These are phyloP conservation scores for Forsythia viridissima DNA, from an alignment of 257 asterid species.

Conservation along the genomic window DNA sequence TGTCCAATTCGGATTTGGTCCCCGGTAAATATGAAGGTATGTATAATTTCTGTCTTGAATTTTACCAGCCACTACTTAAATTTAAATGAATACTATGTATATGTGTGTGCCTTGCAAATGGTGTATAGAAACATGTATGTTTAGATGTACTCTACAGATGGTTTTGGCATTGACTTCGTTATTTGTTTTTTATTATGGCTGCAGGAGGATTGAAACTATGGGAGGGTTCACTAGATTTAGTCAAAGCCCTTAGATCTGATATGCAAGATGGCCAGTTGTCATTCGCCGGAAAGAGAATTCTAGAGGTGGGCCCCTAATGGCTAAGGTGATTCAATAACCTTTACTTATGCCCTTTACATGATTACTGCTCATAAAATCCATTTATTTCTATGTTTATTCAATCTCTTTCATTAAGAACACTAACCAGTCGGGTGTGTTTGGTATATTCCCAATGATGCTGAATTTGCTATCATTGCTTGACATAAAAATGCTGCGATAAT, in stretches of 20 bases:
- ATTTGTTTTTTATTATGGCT: constrained; percentile 19
- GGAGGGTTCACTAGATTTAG: constrained; percentile 92
- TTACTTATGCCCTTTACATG: background rate
- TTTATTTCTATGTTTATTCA: background rate
- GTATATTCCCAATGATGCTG: background rate
- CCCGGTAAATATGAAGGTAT: constrained; percentile 98
- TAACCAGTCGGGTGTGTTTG: background rate
- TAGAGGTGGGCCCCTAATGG: constrained; percentile 74
- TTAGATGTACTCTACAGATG: background rate
- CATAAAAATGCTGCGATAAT: background rate
- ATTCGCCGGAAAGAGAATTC: constrained; percentile 65
- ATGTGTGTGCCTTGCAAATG: background rate
- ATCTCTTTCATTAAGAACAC: background rate
- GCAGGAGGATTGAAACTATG: constrained; percentile 93
- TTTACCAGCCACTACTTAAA: background rate
- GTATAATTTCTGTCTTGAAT: constrained; percentile 3
- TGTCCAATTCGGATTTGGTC: constrained; percentile 83
- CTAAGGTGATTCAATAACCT: constrained; percentile 49
- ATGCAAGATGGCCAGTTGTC: constrained; percentile 58
- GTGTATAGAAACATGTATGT: background rate
- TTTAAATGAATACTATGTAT: background rate
- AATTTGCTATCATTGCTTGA: background rate
- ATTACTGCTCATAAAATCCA: background rate
- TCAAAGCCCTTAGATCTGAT: constrained; percentile 60
- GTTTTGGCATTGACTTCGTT: background rate